Percentiles rank a stretch among this genome's conserved stretches.
These are phyloP conservation scores for Plicaturopsis crispa DNA, from an alignment of 768 basidiomycete genomes.

Conservation along the genomic window DNA sequence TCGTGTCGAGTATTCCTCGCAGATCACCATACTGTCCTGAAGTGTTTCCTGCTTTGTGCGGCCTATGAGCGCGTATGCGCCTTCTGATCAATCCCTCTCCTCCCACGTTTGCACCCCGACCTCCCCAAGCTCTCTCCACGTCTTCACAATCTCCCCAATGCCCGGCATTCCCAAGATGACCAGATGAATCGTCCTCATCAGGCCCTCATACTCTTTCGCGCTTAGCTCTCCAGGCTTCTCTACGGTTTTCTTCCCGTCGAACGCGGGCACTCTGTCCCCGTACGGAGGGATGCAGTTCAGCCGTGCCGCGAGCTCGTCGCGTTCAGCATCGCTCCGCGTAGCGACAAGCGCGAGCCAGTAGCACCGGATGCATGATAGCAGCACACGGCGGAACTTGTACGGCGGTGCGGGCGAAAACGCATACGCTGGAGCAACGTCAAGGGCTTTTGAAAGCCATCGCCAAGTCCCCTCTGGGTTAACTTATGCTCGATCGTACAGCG, in stretches of 20 bases:
- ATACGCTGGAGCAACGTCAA: constrained; percentile 12
- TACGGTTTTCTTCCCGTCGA: constrained; percentile 14
- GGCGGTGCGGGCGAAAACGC: constrained; percentile 14
- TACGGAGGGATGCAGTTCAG: constrained; percentile 14
- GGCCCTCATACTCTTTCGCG: constrained; percentile 18
- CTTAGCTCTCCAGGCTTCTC: constrained; percentile 13
- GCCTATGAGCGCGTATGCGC: no score
- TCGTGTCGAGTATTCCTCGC: no score
- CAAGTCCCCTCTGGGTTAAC: no score
- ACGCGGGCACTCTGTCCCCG: constrained; percentile 11
- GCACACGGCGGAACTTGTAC: constrained; percentile 9
- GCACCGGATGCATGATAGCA: constrained; percentile 16
- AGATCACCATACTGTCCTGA: no score
- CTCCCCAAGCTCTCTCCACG: constrained; percentile 18
- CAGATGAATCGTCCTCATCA: constrained; percentile 12
- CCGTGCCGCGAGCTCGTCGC: constrained; percentile 12
- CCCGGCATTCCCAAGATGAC: no score
- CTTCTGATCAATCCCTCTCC: constrained; percentile 17
- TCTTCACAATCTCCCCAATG: constrained; percentile 11
- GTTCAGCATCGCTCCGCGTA: constrained; percentile 9
- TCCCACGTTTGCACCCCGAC: constrained; percentile 20
- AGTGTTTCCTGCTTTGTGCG: no score
- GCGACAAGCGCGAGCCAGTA: constrained; percentile 17
- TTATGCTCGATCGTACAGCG: no score
- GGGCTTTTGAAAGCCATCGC: no score